Conservation (phyloP, 257 asterid species). For the Salvia rosmarinus region DNA sequence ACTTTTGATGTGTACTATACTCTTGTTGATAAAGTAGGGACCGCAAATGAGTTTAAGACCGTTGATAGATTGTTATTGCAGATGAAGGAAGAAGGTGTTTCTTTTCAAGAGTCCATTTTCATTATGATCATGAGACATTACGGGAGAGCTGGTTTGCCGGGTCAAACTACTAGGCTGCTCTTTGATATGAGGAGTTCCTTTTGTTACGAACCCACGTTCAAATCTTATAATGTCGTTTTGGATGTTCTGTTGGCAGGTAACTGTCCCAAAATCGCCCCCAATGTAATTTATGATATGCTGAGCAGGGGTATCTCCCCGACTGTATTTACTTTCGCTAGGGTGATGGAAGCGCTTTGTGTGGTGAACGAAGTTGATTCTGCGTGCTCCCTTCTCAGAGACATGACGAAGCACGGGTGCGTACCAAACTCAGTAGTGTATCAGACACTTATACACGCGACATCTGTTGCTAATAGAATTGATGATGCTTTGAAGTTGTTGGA, state of each 20-base stretch:
- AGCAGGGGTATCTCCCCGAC: conserved; percentile 75
- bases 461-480: conserved; percentile 60
- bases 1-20: conserved; percentile 70
- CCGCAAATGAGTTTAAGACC: conserved; percentile 58
- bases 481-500: conserved; percentile 83
- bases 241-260: conserved; percentile 73
- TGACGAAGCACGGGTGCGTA: conserved; percentile 93
- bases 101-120: conserved; percentile 70
- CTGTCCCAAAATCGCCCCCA: conserved; percentile 89
- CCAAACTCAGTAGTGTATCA: conserved; percentile 86
- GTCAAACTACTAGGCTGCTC: conserved; percentile 85
- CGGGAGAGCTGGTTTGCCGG: conserved; percentile 86
- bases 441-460: conserved; percentile 75
- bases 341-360: conserved; percentile 75
- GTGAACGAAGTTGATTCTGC: conserved; percentile 82
- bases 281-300: conserved; percentile 87
- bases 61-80: conserved; percentile 67
- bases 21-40: conserved; percentile 72
- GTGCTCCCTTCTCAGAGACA: conserved; percentile 81
- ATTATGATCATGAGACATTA: conserved; percentile 83
- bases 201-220: conserved; percentile 81
- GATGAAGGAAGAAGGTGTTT: conserved; percentile 81
- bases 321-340: conserved; percentile 74
- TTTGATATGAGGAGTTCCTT: conserved; percentile 72
- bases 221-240: conserved; percentile 74